Conservation (phyloP, 768 basidiomycete species). For the Panellus pusillus region DNA sequence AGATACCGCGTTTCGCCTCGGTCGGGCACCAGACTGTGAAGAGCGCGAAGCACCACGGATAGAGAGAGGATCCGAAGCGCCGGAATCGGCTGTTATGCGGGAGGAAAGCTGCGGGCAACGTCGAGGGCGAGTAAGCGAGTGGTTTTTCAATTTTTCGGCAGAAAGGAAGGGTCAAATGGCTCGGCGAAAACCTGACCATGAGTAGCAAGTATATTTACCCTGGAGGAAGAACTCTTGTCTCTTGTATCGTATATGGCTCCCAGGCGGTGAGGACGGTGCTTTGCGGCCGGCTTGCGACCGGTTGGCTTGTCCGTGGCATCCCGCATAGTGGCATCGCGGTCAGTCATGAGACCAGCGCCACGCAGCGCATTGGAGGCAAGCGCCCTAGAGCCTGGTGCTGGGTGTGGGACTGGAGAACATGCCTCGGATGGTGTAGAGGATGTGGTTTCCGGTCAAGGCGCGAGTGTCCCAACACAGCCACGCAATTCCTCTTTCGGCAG, state of each 20-base stretch:
- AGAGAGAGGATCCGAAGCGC: slow-evolving; percentile 54
- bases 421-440: no score
- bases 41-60: slow-evolving; percentile 66
- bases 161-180: slow-evolving; percentile 30
- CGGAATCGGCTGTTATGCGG: slow-evolving; percentile 37
- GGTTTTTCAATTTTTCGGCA: slow-evolving; percentile 32
- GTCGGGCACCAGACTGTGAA: slow-evolving; percentile 45
- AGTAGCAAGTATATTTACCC: slow-evolving; percentile 63
- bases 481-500: no score
- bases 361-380: slow-evolving; percentile 65
- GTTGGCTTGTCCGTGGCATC: slow-evolving; percentile 69
- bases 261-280: slow-evolving; percentile 59
- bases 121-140: slow-evolving; percentile 38
- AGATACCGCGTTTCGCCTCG: slow-evolving; percentile 60
- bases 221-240: slow-evolving; percentile 49
- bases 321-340: slow-evolving; percentile 74
- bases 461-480: no score
- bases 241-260: slow-evolving; percentile 60
- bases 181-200: slow-evolving; percentile 38
- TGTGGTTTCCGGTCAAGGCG: no score
- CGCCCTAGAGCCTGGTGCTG: slow-evolving; percentile 55
- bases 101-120: slow-evolving; percentile 41
- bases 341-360: slow-evolving; percentile 68
- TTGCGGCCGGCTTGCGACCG: slow-evolving; percentile 68
- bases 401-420: slow-evolving; percentile 66